Conservation (phyloP, 768 basidiomycete genomes). For the Tylopilus balloui region DNA sequence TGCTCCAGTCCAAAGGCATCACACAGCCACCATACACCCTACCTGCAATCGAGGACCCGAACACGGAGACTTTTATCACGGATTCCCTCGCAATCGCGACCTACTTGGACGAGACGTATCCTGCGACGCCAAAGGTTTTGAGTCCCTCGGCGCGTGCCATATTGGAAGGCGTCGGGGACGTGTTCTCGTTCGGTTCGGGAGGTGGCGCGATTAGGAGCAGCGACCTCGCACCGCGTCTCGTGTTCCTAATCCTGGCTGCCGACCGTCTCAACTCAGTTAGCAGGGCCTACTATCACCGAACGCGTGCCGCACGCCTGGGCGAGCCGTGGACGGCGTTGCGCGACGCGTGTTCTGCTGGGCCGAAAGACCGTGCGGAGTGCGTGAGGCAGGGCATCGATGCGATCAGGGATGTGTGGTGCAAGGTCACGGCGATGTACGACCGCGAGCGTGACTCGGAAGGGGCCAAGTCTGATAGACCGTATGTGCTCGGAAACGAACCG, state of each 20-base stretch:
- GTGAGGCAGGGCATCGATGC: conserved; percentile 7
- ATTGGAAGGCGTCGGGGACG: conserved; percentile 29
- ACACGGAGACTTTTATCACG: conserved; percentile 34
- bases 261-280: conserved; percentile 32
- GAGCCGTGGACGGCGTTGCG: conserved; percentile 34
- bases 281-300: conserved; percentile 37
- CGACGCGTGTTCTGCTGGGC: conserved; percentile 16
- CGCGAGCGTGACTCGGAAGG: neutral
- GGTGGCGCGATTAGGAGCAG: neutral
- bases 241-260: conserved; percentile 23
- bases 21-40: conserved; percentile 35
- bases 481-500: conserved; percentile 15
- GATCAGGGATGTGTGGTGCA: conserved; percentile 29
- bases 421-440: conserved; percentile 11
- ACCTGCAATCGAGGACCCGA: conserved; percentile 47
- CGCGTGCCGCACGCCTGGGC: conserved; percentile 33
- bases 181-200: conserved; percentile 8
- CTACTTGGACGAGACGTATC: conserved; percentile 40
- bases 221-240: conserved; percentile 3
- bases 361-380: conserved; percentile 27
- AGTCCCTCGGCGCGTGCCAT: conserved; percentile 31
- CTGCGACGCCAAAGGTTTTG: conserved; percentile 38
- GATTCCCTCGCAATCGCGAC: conserved; percentile 46
- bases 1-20: conserved; percentile 27
- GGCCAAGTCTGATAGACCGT: neutral